Conservation (phyloP, 2,329 filamentous ascomycete genomes). For the Colletotrichum sp. region DNA sequence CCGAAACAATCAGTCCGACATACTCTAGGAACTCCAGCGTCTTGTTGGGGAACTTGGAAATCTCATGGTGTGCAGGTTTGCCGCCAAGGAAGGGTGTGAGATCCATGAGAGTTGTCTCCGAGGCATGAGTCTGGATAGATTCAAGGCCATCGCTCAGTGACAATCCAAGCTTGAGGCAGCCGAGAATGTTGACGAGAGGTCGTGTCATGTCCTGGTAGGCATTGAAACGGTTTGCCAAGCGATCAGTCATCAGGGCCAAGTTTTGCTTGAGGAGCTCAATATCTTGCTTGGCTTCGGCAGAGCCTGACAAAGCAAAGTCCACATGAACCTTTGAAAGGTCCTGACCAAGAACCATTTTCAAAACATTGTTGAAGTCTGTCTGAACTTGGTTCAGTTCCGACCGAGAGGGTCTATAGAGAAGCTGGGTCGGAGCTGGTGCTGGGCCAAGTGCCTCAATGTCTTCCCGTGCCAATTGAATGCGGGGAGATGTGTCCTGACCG, state of each 20-base stretch:
- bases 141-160: conserved; percentile 59
- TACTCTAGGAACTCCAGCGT: conserved; percentile 57
- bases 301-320: conserved; percentile 33
- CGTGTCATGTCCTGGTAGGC: conserved; percentile 86
- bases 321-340: conserved; percentile 45
- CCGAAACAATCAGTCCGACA: conserved; percentile 46
- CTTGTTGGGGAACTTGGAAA: conserved; percentile 28
- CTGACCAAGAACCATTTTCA: conserved; percentile 66
- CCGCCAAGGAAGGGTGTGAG: conserved; percentile 65
- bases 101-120: conserved; percentile 37
- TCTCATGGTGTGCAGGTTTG: conserved; percentile 17
- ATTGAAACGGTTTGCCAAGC: conserved; percentile 73
- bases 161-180: conserved; percentile 78
- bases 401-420: conserved; percentile 73
- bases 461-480: conserved; percentile 66
- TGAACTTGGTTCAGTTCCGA: conserved; percentile 78
- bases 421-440: conserved; percentile 66
- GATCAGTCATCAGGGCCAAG: conserved; percentile 71
- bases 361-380: conserved; percentile 79
- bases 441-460: conserved; percentile 70
- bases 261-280: conserved; percentile 58
- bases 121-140: background rate
- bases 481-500: conserved; percentile 70
- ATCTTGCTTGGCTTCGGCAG: conserved; percentile 42
- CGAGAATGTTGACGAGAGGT: conserved; percentile 79